Base-by-base conservation (phyloP, 768 basidiomycete species). In the Collybia nuda region DNA sequence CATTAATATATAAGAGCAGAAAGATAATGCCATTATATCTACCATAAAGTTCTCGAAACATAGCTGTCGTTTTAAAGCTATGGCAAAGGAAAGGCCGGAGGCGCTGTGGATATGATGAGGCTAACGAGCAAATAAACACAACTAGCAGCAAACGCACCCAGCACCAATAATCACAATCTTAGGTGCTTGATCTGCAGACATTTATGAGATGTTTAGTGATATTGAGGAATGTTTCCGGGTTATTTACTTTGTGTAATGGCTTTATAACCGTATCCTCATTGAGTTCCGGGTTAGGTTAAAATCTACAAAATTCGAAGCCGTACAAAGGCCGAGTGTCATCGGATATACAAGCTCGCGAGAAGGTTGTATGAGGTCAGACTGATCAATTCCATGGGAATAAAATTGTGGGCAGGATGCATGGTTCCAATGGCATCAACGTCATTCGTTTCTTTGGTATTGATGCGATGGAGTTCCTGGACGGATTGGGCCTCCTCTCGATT, bases 21-120 rank as follows among this genome's bases (percentile, higher is more conserved):
- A 26, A 43, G 6, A 41, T 1, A 6, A 48, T n/a, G 12, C 8
- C 18, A 2, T 11, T 19, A 40, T 2, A 4, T 23, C 18, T 41
- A 74, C 79, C 9, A 61, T 71, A 47, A 79, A 79, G 47, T 76
- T 69, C 2, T 65, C 47, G 47, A 67, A 74, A 11, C 64, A 59
- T 38, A 75, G 56, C 44, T 65, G 65, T 39, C 65, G 60, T 50
- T 72, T 72, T 48, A 79, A 62, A 21, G 67, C 60, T 38, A 78
- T 77, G 11, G 74, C 77, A 51, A 66, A 70, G 2, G 72, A 61
- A 15, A 78, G 44, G 2, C 78, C 78, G 12, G 71, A 77, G 35
- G 69, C 56, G 5, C 78, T 78, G 18, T 14, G 38, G 29, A n/a
- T 24, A 46, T 29, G 12, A 36, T 23, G 9, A 18, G 24, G 6